These are phyloP conservation scores for Epichloe gansuensis DNA, from an alignment of 2,329 filamentous ascomycete genomes.

Conservation along the genomic window DNA sequence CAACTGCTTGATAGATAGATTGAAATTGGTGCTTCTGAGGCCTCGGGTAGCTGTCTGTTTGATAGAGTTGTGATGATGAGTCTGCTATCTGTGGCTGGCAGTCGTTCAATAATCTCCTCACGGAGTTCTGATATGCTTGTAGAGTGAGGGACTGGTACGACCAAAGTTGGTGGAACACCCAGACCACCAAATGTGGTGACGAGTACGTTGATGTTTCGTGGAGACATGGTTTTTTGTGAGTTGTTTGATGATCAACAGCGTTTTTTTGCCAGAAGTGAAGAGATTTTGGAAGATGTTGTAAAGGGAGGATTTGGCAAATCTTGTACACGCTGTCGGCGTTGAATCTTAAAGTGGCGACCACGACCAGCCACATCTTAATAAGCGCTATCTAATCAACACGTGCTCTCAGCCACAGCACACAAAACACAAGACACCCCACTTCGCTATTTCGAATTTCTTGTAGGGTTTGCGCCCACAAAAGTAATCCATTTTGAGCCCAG, in stretches of 20 bases:
- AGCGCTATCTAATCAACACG: slow-evolving; percentile 18
- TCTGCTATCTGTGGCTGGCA: slow-evolving; percentile 43
- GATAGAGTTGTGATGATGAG: slow-evolving; percentile 73
- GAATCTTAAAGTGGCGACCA: neutral
- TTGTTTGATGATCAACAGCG: neutral
- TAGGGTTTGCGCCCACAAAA: slow-evolving; percentile 36
- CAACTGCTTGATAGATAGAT: slow-evolving; percentile 43
- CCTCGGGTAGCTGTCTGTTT: slow-evolving; percentile 54
- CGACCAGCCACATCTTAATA: neutral
- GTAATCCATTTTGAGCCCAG: slow-evolving; percentile 31
- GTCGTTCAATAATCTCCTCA: slow-evolving; percentile 45
- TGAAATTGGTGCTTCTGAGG: slow-evolving; percentile 43
- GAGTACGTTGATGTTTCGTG: slow-evolving; percentile 61
- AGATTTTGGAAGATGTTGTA: neutral
- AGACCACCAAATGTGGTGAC: slow-evolving; percentile 76
- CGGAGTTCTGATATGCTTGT: slow-evolving; percentile 58
- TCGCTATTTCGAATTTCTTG: slow-evolving; percentile 22
- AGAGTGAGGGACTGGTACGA: slow-evolving; percentile 56
- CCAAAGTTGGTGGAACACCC: slow-evolving; percentile 68
- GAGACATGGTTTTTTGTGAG: slow-evolving; percentile 33
- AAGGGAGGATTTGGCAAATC: neutral
- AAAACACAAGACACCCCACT: slow-evolving; percentile 19
- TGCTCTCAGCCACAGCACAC: slow-evolving; percentile 18
- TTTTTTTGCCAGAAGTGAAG: neutral
- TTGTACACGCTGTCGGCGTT: neutral